Evolutionary conservation across 2,329 filamentous ascomycete species (phyloP), one percentile per base, ranked within the genome.

Genomic region (Colletotrichum euphorbiae): DNA sequence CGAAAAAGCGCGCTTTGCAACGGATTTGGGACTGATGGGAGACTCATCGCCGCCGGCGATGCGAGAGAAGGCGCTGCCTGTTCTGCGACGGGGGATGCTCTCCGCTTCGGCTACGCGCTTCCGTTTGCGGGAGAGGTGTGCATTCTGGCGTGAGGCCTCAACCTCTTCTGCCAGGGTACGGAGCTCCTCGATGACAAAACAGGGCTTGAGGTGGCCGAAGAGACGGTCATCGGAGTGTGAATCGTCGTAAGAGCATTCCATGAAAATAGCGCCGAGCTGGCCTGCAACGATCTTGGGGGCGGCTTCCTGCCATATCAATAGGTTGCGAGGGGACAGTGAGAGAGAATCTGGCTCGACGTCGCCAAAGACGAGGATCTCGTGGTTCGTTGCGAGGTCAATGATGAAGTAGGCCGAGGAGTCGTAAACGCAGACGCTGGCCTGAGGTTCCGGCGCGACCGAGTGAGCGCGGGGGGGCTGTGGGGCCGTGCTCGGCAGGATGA

Each of bases 361-460:
- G 17, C 96, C 96, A 76, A 98, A 98, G 55, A 99, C 92, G 68
- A 99, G 87, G 3, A 98, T 88, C 79, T 99, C 95, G 36, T 87
- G 86, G 1, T 88, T 87, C 0, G 89, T 91, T 1, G 81, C 77
- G 38, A 90, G 83, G 68, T 96, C 92, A 42, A 93, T 91, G 71
- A 99, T 92, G 78, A 99, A 98, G 79, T 94, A 98, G 0, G 93
- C 95, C 17, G 94, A 96, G 71, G 93, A 97, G 77, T 98, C 93
- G 69, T 93, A 91, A 1, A 94, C 91, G 73, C 91, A 94, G 38
- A 85, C 75, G 17, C 80, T 81, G 63, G 89, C 85, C 21, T 56
- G 62, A 15, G 62, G 62, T 28, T 69, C 62, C 4, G 67, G 56
- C 15, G 50, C 62, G 38, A 69, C 56, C 12, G 62, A 66, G 15